These are phyloP conservation scores for Linderniella brevidens DNA, from an alignment of 257 asterid species.

Conservation along the genomic window DNA sequence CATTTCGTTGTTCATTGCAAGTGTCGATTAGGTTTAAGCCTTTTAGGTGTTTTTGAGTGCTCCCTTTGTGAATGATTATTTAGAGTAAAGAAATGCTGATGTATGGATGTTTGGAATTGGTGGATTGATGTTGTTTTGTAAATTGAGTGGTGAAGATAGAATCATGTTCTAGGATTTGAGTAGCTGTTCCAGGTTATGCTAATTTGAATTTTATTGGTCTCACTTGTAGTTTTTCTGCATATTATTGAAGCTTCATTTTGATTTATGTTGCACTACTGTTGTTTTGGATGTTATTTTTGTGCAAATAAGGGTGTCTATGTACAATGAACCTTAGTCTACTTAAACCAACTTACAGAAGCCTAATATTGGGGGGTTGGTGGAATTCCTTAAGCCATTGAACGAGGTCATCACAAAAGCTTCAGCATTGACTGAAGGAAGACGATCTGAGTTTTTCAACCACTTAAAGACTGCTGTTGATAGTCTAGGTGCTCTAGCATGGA, in stretches of 20 bases:
- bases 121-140: too few species aligned
- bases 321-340: background rate
- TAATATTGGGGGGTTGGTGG: slow-evolving; percentile 52
- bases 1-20: background rate
- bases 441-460: slow-evolving; percentile 74
- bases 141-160: too few species aligned
- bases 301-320: background rate
- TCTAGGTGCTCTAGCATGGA: slow-evolving; percentile 77
- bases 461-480: slow-evolving; percentile 86
- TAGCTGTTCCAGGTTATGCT: too few species aligned
- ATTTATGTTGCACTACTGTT: background rate
- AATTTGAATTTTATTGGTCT: too few species aligned
- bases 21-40: background rate
- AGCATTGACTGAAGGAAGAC: slow-evolving; percentile 62
- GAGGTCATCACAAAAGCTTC: slow-evolving; percentile 53
- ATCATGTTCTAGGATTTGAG: too few species aligned
- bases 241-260: too few species aligned
- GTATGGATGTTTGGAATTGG: too few species aligned
- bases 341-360: slow-evolving; percentile 54
- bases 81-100: too few species aligned
- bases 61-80: too few species aligned
- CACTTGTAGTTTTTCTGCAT: too few species aligned
- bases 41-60: too few species aligned
- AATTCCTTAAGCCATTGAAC: slow-evolving; percentile 79
- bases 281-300: background rate